These are phyloP conservation scores for Filosporella fistucella DNA, from an alignment of 495 filamentous ascomycete genomes.

Conservation along the genomic window DNA sequence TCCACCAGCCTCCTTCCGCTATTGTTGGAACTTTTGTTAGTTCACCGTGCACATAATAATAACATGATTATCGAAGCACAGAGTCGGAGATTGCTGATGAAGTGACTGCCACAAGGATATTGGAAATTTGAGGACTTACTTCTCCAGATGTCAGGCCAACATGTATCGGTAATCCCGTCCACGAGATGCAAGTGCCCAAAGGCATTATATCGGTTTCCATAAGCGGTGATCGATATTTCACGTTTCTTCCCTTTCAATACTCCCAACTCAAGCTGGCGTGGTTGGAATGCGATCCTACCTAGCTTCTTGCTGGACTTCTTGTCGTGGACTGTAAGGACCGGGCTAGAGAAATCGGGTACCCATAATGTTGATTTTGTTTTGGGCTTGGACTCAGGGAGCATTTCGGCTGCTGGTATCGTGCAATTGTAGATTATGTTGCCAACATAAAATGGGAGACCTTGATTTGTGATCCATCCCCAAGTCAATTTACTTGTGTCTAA, in stretches of 20 bases:
- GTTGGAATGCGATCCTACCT: slow-evolving; percentile 21
- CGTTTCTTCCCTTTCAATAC: slow-evolving; percentile 2
- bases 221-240: slow-evolving; percentile 16
- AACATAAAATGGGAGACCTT: slow-evolving; percentile 25
- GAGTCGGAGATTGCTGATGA: background rate
- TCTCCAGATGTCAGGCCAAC: slow-evolving; percentile 20
- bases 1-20: slow-evolving; percentile 9
- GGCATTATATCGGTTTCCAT: slow-evolving; percentile 24
- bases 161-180: background rate
- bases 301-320: background rate
- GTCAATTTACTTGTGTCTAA: slow-evolving; percentile 1
- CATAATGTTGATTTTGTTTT: slow-evolving; percentile 1
- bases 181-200: slow-evolving; percentile 23
- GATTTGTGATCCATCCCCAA: slow-evolving; percentile 17
- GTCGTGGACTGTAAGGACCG: slow-evolving; percentile 11
- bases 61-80: background rate
- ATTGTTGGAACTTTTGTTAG: background rate
- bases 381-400: slow-evolving; percentile 9
- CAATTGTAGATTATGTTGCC: slow-evolving; percentile 23
- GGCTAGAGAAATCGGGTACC: slow-evolving; percentile 17
- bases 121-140: slow-evolving; percentile 6
- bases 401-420: too few species aligned
- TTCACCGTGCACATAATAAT: background rate
- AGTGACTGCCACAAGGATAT: background rate
- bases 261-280: slow-evolving; percentile 13